phyloP scores from a whole-genome alignment of 208 protist genomes.

The Wallacemonas rigidus region DNA sequence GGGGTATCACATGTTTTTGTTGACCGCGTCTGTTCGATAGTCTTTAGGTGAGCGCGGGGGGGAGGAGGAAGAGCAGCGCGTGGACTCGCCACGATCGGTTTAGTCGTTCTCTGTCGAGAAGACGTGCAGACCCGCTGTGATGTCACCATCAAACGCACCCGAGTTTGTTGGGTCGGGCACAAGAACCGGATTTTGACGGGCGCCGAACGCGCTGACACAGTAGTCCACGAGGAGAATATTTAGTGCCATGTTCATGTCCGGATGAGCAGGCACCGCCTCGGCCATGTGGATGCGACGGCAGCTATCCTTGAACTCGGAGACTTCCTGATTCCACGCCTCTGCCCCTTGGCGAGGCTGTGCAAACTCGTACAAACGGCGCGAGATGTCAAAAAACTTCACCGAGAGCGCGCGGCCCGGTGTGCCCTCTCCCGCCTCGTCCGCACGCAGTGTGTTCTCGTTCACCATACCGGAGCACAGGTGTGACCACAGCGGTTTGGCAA shows the following conservation, averaged over 20 bases:
- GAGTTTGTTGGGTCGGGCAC: conserved; percentile 6
- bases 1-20: too few species aligned
- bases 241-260: conserved; percentile 24
- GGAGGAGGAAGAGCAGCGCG: neutral
- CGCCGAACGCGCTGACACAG: conserved; percentile 40
- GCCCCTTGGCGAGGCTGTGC: conserved; percentile 51
- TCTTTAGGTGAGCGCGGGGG: too few species aligned
- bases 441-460: conserved; percentile 10
- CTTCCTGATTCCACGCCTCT: conserved; percentile 62
- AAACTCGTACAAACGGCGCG: conserved; percentile 49
- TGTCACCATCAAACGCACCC: conserved; percentile 22
- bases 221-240: conserved; percentile 48
- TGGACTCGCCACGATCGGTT: neutral
- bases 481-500: conserved; percentile 74
- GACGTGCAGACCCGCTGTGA: conserved; percentile 39
- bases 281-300: conserved; percentile 63
- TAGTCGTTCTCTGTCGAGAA: conserved; percentile 31
- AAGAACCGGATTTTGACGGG: conserved; percentile 3
- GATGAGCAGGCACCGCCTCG: conserved; percentile 27
- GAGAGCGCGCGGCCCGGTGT: conserved; percentile 18
- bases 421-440: conserved; percentile 6
- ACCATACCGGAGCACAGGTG: conserved; percentile 55
- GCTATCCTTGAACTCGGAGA: conserved; percentile 76
- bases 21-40: too few species aligned
- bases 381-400: conserved; percentile 62